Conservation (phyloP, 345 rosid species). For the Acer saccharum region DNA sequence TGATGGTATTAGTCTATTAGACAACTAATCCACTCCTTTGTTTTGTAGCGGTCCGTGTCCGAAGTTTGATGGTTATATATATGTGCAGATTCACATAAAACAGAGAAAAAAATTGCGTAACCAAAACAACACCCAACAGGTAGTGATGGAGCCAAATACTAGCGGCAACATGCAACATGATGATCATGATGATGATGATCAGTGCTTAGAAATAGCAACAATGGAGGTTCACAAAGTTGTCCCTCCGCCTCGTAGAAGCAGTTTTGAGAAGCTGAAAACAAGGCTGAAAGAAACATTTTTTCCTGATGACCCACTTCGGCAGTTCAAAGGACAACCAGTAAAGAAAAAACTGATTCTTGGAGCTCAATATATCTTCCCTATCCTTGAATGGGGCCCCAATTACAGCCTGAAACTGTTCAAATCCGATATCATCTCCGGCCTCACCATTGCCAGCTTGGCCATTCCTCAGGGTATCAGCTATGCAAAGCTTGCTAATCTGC, state of each 20-base stretch:
- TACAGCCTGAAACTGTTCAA: conserved; percentile 71
- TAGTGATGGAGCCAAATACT: conserved; percentile 34
- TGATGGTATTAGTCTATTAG: conserved; percentile 14
- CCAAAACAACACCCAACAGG: neutral
- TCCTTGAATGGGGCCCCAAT: conserved; percentile 86
- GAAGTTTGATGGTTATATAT: conserved; percentile 19
- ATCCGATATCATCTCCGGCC: conserved; percentile 87
- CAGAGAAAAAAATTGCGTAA: neutral
- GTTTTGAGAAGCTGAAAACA: conserved; percentile 50
- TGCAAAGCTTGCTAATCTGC: conserved; percentile 90
- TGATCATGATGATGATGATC: neutral
- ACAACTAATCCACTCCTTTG: conserved; percentile 15
- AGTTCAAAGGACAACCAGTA: conserved; percentile 74
- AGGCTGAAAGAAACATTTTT: conserved; percentile 86
- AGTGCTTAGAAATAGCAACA: conserved; percentile 43
- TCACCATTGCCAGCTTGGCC: conserved; percentile 98
- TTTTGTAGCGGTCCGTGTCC: conserved; percentile 30
- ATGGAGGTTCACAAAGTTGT: conserved; percentile 76
- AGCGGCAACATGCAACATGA: conserved; percentile 14
- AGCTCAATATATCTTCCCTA: conserved; percentile 79
- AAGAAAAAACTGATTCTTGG: conserved; percentile 59
- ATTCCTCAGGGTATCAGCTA: conserved; percentile 99
- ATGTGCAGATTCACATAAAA: neutral
- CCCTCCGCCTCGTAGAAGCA: conserved; percentile 71
- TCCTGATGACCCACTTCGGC: conserved; percentile 96